A percentile compares a stretch with the other conserved stretches of the same genome.
Evolutionary conservation across 768 basidiomycete genomes (phyloP).

Genomic region (Collybia sordida): DNA sequence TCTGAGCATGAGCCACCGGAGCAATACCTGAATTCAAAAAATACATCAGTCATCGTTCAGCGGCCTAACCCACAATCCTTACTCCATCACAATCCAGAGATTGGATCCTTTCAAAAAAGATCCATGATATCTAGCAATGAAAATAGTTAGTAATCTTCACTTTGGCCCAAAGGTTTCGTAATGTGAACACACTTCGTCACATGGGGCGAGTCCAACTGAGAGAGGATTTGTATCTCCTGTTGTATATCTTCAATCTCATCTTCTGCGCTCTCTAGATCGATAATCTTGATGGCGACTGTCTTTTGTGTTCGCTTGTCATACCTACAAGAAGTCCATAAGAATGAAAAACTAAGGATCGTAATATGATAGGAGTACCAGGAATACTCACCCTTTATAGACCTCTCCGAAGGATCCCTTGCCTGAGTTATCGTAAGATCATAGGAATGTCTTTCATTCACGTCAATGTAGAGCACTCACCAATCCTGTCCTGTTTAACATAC

Average conservation of each 20-base stretch:
- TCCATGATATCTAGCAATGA: conserved; percentile 77
- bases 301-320: conserved; percentile 95
- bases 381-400: conserved; percentile 92
- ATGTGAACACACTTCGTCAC: conserved; percentile 81
- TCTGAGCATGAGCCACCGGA: conserved; percentile 98
- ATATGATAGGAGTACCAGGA: conserved; percentile 5
- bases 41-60: conserved; percentile 5
- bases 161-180: not conserved
- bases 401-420: conserved; percentile 99
- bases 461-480: conserved; percentile 59
- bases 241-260: conserved; percentile 99
- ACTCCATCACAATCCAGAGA: conserved; percentile 99
- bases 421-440: conserved; percentile 26
- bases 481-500: conserved; percentile 96
- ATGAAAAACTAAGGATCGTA: conserved; percentile 3
- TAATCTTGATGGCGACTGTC: conserved; percentile 99
- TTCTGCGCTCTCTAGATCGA: conserved; percentile 97
- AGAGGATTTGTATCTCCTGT: conserved; percentile 97
- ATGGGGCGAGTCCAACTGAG: conserved; percentile 92
- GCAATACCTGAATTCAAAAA: conserved; percentile 71
- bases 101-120: conserved; percentile 94
- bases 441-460: not conserved
- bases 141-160: conserved; percentile 11
- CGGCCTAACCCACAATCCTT: conserved; percentile 22
- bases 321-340: conserved; percentile 38